Percentiles rank a stretch among this genome's conserved stretches.
These are phyloP conservation scores for Thielaviopsis populi DNA, from an alignment of 2,329 filamentous ascomycete genomes.

Conservation along the genomic window DNA sequence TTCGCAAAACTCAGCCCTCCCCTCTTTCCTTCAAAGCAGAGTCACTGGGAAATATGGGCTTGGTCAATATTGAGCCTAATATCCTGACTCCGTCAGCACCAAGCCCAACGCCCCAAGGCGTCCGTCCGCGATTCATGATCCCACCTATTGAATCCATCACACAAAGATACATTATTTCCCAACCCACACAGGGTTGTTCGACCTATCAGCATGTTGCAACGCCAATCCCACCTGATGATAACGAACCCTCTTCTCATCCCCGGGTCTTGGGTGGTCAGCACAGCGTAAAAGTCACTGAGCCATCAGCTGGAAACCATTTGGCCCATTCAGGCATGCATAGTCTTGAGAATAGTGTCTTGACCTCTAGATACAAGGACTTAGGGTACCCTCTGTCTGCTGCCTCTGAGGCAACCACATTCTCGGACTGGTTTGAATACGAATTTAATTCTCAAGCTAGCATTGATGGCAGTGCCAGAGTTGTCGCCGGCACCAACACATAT, in stretches of 20 bases:
- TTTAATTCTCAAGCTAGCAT: not conserved
- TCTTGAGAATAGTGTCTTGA: not conserved
- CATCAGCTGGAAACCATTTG: not conserved
- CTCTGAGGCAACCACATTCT: conserved; percentile 10
- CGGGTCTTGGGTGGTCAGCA: not conserved
- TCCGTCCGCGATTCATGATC: conserved; percentile 13
- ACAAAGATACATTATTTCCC: conserved; percentile 11
- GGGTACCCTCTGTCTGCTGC: not conserved
- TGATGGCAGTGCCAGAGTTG: not conserved
- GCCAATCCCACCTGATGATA: not conserved
- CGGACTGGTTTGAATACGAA: conserved; percentile 11
- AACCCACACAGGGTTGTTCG: not conserved
- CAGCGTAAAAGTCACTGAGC: not conserved
- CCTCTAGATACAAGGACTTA: not conserved
- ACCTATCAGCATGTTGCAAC: not conserved
- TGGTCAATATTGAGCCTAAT: not conserved
- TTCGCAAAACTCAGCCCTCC: not conserved
- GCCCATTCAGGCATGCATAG: not conserved
- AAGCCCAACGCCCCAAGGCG: conserved; percentile 10
- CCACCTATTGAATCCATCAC: conserved; percentile 16
- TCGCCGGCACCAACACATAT: not conserved
- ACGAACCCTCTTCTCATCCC: not conserved
- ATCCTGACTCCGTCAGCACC: conserved; percentile 13
- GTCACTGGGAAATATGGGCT: not conserved
- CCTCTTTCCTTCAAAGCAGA: not conserved